Base-by-base conservation (phyloP, 192 early-diverging fungal genomes). In the Linnemannia elongata region DNA sequence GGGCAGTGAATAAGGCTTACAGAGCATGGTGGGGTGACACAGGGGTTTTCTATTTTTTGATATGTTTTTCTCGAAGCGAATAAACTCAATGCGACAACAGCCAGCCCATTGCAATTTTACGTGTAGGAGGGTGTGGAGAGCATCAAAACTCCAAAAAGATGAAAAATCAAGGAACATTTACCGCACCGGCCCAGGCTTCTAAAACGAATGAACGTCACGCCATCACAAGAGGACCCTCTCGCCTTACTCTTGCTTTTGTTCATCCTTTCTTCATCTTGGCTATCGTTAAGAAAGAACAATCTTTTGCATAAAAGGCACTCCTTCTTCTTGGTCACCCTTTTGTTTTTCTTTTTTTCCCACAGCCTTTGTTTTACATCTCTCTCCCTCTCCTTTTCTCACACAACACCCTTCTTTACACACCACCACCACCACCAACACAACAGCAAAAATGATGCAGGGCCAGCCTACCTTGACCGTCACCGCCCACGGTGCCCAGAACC, bases 401-500 rank as follows among this genome's bases (percentile, higher is more conserved):
- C 47, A 36, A 13, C 33, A 49, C 69, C 8, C 17, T 15, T 69
- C 42, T n/a, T n/a, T n/a, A 38, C 60, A 68, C 57, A 8, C 42
- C 66, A n/a, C 57, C 77, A 69, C 2, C 66, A 77, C 76, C 66
- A 70, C 9, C 75, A 71, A 66, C n/a, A 66, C 44, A 66, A 66
- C 10, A 66, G 3, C 30, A 10, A 60, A 60, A 8, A 66, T 66
- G 72, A 45, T 30, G 41, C 60, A 38, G 27, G 79, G 74, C 39
- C 77, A 80, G 36, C 85, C 90, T 33, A 80, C 88, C 35, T 79
- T 91, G 27, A 60, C 69, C 6, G 81, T 91, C 49, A 54, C 72
- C 57, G 90, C 84, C 63, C 83, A 82, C 47, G 81, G 82, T 71
- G 90, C 88, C 39, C 81, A 82, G 69, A 81, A 89, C 49, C 72